Evolutionary conservation across 768 basidiomycete genomes (phyloP).

Genomic region (Termitomyces bulborhizus): DNA sequence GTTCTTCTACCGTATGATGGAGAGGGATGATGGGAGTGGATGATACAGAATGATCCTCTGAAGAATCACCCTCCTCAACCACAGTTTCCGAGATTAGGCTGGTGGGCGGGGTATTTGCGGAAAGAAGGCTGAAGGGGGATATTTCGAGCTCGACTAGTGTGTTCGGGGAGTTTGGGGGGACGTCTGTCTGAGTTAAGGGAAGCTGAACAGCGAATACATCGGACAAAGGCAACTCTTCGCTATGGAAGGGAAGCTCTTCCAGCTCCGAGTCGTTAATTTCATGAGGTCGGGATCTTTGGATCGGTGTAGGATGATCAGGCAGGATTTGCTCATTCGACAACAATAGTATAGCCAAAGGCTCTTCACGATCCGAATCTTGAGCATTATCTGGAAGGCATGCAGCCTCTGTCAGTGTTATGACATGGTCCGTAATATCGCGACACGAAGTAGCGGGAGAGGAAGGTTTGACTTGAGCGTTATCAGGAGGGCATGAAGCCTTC

Average conservation of each 20-base stretch:
- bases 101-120: not conserved
- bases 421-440: no score
- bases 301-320: not conserved
- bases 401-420: not conserved
- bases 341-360: not conserved
- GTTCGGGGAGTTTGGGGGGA: not conserved
- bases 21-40: not conserved
- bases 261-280: not conserved
- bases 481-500: no score
- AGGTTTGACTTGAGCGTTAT: no score
- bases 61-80: not conserved
- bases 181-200: not conserved
- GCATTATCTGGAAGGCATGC: not conserved
- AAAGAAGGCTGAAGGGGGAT: not conserved
- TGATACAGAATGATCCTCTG: not conserved
- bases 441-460: no score
- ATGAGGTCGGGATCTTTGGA: not conserved
- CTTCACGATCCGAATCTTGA: not conserved
- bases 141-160: not conserved
- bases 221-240: not conserved
- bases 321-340: not conserved
- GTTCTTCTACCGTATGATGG: not conserved
- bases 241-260: not conserved
- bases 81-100: not conserved
- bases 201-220: not conserved